phyloP scores from a whole-genome alignment of 2,329 filamentous ascomycete species.

The Hymenoscyphus repandus region DNA sequence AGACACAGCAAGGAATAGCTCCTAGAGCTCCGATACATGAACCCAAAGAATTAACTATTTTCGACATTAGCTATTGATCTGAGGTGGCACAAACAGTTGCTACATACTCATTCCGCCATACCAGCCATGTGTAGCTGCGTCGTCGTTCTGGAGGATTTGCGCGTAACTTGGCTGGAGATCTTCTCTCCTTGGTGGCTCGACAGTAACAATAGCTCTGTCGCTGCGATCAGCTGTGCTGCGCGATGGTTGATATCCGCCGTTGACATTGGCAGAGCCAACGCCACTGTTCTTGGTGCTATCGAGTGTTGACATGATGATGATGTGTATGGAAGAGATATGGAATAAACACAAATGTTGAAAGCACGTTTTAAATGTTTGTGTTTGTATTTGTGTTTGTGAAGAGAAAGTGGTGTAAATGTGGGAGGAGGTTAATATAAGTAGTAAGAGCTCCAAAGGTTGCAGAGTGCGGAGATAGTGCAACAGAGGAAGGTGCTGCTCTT shows the following conservation, averaged over 20 bases:
- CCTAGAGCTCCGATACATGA: conserved; percentile 70
- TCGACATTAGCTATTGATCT: conserved; percentile 4
- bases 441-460: not conserved
- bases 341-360: too few species aligned
- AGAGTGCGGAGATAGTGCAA: not conserved
- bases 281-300: conserved; percentile 28
- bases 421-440: too few species aligned
- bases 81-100: not conserved
- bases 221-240: conserved; percentile 14
- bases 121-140: conserved; percentile 74
- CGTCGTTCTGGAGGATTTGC: conserved; percentile 54
- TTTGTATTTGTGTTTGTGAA: too few species aligned
- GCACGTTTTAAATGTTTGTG: too few species aligned
- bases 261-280: conserved; percentile 28
- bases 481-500: not conserved
- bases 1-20: conserved; percentile 84
- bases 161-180: conserved; percentile 75
- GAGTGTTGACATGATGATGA: conserved; percentile 11
- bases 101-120: conserved; percentile 78
- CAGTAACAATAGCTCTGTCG: conserved; percentile 51
- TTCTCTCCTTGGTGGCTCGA: conserved; percentile 74
- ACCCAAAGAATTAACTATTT: conserved; percentile 68
- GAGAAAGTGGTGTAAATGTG: too few species aligned
- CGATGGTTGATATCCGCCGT: conserved; percentile 18
- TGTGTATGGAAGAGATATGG: not conserved